Base-by-base conservation (phyloP, 345 rosid genomes). In the Capsella bursapastoris region DNA sequence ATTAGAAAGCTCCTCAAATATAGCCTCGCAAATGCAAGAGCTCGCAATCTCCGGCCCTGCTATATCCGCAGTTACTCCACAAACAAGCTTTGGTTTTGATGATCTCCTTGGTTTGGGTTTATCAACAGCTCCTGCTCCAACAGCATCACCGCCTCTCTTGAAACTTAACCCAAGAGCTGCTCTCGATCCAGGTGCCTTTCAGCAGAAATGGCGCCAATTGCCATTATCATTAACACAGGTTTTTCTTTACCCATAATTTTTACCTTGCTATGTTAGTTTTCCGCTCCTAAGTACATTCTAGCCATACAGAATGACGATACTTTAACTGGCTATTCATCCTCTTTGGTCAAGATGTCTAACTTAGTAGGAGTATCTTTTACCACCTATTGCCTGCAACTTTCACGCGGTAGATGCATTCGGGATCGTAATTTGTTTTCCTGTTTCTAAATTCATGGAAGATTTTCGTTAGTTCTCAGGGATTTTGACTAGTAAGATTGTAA, bases 141-240 rank as follows among this genome's bases (percentile, higher is more conserved):
- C 87, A 65, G 80, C 86, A 32, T 51, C 85, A 37, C 84, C 88
- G 56, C 93, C 88, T 78, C 67, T 85, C 52, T 73, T 92, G 86
- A 92, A 88, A 79, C 99, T 95, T 35, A 87, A 87, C 80, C 52
- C 97, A 41, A 84, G 84, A 85, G 97, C 96, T 82, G 82, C 78
- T 70, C 82, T 92, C 15, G 92, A 90, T 66, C 97, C 97, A 64
- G 83, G 85, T 82, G 82, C 88, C 66, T 91, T 94, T 77, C 97
- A 91, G 82, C 90, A 88, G 73, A 91, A 91, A 77, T 94, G 96
- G 97, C 96, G 92, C 74, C 97, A 94, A 63, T 79, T 94, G 49
- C 87, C 96, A 14, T 57, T 87, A 65, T 77, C 96, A 61, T 51
- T 83, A 64, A 80, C 93, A 57, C 88, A 91, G 95, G 98, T 94